phyloP scores from a whole-genome alignment of 768 basidiomycete species.

The Russula sp. region DNA sequence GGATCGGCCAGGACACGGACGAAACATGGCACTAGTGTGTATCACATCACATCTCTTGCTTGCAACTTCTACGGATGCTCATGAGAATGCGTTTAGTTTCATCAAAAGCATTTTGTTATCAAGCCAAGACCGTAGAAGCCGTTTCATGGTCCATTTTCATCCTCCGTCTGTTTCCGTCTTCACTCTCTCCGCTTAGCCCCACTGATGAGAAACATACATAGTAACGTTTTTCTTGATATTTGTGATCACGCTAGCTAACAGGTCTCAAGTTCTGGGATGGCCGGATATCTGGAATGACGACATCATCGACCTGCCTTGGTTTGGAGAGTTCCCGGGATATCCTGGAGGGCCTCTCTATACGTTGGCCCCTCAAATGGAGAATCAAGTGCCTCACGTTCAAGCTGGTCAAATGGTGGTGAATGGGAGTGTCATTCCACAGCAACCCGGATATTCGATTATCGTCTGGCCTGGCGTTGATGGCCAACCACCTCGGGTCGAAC shows the following conservation, averaged over 20 bases:
- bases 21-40: slow-evolving; percentile 55
- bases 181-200: slow-evolving; percentile 12
- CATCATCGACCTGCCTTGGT: slow-evolving; percentile 69
- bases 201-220: slow-evolving; percentile 29
- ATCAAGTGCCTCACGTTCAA: neutral
- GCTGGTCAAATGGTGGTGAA: slow-evolving; percentile 30
- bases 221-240: slow-evolving; percentile 46
- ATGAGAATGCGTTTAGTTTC: slow-evolving; percentile 45
- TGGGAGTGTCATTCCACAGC: slow-evolving; percentile 46
- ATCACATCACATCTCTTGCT: neutral
- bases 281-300: slow-evolving; percentile 57
- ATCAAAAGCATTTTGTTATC: slow-evolving; percentile 59
- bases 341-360: slow-evolving; percentile 25
- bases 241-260: slow-evolving; percentile 52
- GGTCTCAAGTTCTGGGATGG: slow-evolving; percentile 54
- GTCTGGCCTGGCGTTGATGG: slow-evolving; percentile 67
- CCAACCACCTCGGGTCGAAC: slow-evolving; percentile 56
- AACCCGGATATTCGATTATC: slow-evolving; percentile 60
- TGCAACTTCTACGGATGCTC: slow-evolving; percentile 13
- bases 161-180: slow-evolving; percentile 40
- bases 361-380: neutral
- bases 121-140: slow-evolving; percentile 76
- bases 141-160: slow-evolving; percentile 75
- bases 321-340: slow-evolving; percentile 66
- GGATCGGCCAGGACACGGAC: slow-evolving; percentile 44